Evolutionary conservation across 2,329 filamentous ascomycete species (phyloP).

Genomic region (Alternaria triticimaculans): DNA sequence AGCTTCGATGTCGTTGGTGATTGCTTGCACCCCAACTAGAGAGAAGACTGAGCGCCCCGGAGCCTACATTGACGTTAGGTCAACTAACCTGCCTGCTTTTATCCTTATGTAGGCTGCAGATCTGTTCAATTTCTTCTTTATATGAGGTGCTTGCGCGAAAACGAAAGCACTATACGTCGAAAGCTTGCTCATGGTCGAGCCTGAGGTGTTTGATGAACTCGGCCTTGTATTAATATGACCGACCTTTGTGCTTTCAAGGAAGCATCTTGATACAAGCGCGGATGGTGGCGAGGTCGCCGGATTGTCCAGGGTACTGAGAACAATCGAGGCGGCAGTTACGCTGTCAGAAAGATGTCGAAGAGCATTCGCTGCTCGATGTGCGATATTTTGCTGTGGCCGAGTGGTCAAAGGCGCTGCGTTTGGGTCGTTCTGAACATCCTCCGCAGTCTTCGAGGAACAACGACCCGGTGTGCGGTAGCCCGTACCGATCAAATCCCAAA

Average conservation of each 20-base stretch:
- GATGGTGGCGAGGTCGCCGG: background rate
- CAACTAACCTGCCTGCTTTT: background rate
- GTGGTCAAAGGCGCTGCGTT: constrained; percentile 43
- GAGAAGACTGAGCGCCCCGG: background rate
- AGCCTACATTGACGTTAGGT: background rate
- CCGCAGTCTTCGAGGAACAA: constrained; percentile 25
- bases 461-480: background rate
- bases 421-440: constrained; percentile 25
- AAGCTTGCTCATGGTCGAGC: background rate
- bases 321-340: background rate
- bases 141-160: background rate
- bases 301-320: background rate
- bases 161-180: background rate
- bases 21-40: background rate
- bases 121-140: background rate
- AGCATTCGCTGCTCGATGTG: background rate
- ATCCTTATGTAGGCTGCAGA: background rate
- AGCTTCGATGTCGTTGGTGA: background rate
- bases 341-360: background rate
- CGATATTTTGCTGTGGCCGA: background rate
- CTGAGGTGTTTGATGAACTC: background rate
- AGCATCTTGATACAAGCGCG: background rate
- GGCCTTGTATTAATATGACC: background rate
- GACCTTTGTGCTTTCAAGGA: background rate
- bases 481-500: background rate